Evolutionary conservation across 768 basidiomycete genomes (phyloP).

Genomic region (Mrakia blollopis): DNA sequence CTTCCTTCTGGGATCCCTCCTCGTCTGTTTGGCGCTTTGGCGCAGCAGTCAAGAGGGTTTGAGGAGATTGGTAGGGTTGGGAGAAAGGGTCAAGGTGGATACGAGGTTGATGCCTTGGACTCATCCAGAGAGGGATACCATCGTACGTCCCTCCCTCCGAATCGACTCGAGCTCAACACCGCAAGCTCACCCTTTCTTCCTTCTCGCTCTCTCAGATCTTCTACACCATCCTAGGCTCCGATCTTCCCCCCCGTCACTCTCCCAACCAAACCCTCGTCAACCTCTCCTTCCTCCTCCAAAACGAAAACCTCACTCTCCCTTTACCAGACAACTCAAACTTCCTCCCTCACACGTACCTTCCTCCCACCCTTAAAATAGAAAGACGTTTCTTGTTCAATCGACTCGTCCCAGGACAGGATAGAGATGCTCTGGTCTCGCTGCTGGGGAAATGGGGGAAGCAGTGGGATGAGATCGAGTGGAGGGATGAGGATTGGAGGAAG

Average conservation of each 20-base stretch:
- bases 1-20: no score
- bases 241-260: conserved; percentile 41
- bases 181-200: not conserved
- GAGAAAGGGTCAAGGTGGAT: no score
- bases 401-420: conserved; percentile 34
- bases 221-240: conserved; percentile 43
- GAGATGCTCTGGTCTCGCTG: conserved; percentile 36
- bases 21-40: no score
- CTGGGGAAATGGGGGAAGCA: conserved; percentile 34
- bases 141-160: not conserved
- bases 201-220: conserved; percentile 29
- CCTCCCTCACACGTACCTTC: conserved; percentile 22
- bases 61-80: no score
- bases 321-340: not conserved
- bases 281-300: conserved; percentile 40
- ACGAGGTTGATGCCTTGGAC: not conserved
- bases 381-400: conserved; percentile 42
- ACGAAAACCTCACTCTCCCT: conserved; percentile 37
- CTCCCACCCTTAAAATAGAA: conserved; percentile 35
- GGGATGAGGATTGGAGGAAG: not conserved
- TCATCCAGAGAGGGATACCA: not conserved
- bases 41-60: no score
- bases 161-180: not conserved
- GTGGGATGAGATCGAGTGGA: not conserved
- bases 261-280: conserved; percentile 40